Percentiles rank a stretch among this genome's conserved stretches.
phyloP scores from a whole-genome alignment of 2,329 filamentous ascomycete species.

The Sporothrix inflata region DNA sequence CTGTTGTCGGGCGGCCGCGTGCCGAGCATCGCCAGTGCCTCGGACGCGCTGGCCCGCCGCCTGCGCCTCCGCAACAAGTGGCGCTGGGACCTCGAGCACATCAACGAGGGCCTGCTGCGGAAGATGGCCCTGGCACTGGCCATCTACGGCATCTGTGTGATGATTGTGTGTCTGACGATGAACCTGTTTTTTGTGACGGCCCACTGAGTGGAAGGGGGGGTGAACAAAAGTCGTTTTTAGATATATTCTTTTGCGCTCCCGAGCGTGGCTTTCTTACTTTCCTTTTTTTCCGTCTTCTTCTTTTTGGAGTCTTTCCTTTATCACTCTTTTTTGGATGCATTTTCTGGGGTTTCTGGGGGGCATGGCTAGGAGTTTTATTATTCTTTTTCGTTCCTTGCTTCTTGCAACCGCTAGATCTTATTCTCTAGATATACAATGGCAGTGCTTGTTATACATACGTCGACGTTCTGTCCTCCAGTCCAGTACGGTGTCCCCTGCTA shows the following conservation, averaged over 20 bases:
- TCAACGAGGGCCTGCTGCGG: constrained; percentile 69
- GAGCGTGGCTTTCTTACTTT: background rate
- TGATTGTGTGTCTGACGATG: constrained; percentile 83
- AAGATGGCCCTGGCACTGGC: constrained; percentile 75
- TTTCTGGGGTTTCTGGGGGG: background rate
- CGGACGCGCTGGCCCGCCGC: background rate
- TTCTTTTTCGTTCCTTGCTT: background rate
- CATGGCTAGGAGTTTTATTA: constrained; percentile 8
- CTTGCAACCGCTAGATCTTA: background rate
- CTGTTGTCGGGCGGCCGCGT: constrained; percentile 47
- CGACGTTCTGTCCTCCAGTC: too few species aligned
- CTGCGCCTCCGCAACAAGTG: constrained; percentile 48
- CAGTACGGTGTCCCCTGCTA: too few species aligned
- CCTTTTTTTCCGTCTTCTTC: background rate
- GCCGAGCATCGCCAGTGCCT: constrained; percentile 47
- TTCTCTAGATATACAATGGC: background rate
- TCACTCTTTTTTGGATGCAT: background rate
- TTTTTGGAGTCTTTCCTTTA: background rate
- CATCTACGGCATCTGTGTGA: constrained; percentile 83
- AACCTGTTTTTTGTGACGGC: constrained; percentile 78
- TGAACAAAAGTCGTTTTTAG: background rate
- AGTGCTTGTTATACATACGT: background rate
- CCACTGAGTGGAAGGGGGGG: constrained; percentile 51
- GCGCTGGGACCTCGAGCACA: constrained; percentile 63
- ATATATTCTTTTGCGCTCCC: background rate